Conservation (phyloP, 192 early-diverging fungal species). For the Allomyces javanicus region DNA sequence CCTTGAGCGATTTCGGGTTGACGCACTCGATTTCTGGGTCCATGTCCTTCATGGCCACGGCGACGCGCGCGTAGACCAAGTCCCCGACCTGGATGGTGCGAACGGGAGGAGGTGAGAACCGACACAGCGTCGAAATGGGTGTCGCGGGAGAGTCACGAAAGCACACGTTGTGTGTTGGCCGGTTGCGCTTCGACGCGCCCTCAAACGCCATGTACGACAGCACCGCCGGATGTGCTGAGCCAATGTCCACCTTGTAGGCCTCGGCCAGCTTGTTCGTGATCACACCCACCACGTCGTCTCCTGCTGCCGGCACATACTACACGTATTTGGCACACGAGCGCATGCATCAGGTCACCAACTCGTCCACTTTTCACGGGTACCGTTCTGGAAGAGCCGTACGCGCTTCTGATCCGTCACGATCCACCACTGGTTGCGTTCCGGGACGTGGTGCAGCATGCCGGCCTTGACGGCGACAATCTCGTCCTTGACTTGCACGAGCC, state of each 20-base stretch:
- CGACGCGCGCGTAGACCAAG: constrained; percentile 64
- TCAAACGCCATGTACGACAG: constrained; percentile 74
- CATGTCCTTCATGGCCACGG: constrained; percentile 85
- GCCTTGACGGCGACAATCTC: constrained; percentile 45
- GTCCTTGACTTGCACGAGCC: constrained; percentile 46
- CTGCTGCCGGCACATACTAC: constrained; percentile 66
- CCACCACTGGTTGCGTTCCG: constrained; percentile 46
- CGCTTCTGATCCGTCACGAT: constrained; percentile 59
- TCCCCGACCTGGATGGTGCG: constrained; percentile 29
- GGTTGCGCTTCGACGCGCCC: constrained; percentile 76
- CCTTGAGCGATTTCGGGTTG: constrained; percentile 54
- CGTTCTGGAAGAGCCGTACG: too few species aligned
- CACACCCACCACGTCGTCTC: constrained; percentile 76
- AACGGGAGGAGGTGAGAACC: too few species aligned
- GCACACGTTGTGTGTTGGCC: constrained; percentile 44
- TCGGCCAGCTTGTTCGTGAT: constrained; percentile 48
- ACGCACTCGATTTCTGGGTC: constrained; percentile 90
- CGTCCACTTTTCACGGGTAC: too few species aligned
- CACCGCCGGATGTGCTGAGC: constrained; percentile 64
- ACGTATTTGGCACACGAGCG: not conserved
- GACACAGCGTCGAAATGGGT: not conserved
- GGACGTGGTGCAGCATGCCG: constrained; percentile 41
- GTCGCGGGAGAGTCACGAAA: constrained; percentile 11
- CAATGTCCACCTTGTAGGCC: constrained; percentile 79
- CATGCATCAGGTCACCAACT: not conserved